Base-by-base conservation (phyloP, 2,329 filamentous ascomycete species). In the Leptographium lundbergii region DNA sequence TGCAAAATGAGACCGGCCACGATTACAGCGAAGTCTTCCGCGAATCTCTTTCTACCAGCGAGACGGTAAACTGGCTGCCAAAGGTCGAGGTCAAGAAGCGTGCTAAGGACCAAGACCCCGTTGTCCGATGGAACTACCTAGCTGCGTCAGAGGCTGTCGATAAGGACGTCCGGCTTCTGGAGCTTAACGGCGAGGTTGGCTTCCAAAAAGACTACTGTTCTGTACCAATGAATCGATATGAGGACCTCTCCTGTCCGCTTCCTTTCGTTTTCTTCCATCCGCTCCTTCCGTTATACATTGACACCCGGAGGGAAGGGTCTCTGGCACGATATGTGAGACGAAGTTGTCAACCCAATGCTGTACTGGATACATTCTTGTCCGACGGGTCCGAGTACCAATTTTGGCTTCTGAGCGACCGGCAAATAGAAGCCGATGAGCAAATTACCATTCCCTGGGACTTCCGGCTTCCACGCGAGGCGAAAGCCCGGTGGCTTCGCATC, bases 241-340 rank as follows among this genome's bases (percentile, higher is more conserved):
- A 79, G 39, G 85, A 88, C 57, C 71, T 88, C 13, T 80, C 77
- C 17, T 81, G 80, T 3, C 82, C 83, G 4, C 72, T 84, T 2
- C 88, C 88, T 0, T 91, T 91, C 66, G 87, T 92, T 27, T 89
- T 91, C 69, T 92, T 97, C 71, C 91, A 95, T 67, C 89, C 91
- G 1, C 80, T 86, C 60, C 81, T 97, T 10, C 92, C 92, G 0
- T 81, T 99, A 14, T 96, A 91, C 73, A 94, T 99, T 67, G 94
- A 96, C 71, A 94, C 91, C 11, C 81, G 94, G 61, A 83, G 82
- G 69, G 90, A 95, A 74, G 94, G 92, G 25, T 96, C 89, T 5
- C 76, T 84, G 42, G 85, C 94, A 60, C 88, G 94, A 52, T 96
- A 94, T 69, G 85, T 95, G n/a, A 84, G 94, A 59, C 84, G 92